Evolutionary conservation across 2,329 filamentous ascomycete species (phyloP).

Genomic region (Hypoxylon sp.): DNA sequence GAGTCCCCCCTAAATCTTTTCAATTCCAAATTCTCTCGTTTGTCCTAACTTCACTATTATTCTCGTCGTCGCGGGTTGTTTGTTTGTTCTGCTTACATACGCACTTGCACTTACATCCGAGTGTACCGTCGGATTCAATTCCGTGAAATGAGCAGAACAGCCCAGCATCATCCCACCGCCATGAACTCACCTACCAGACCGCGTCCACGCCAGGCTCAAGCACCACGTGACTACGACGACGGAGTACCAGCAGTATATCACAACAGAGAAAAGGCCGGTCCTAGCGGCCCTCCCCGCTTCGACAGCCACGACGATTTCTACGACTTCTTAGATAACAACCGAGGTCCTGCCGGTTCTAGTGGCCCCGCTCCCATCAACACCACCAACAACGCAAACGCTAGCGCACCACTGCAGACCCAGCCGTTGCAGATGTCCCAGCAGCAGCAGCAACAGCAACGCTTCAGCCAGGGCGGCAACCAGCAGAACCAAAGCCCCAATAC

Average conservation of each 20-base stretch:
- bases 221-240: conserved; percentile 48
- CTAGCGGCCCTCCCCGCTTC: conserved; percentile 43
- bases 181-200: conserved; percentile 45
- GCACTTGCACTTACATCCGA: conserved; percentile 13
- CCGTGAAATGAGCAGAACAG: conserved; percentile 27
- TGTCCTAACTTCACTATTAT: conserved; percentile 1
- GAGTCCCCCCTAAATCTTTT: conserved; percentile 7
- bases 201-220: conserved; percentile 44
- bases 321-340: conserved; percentile 53
- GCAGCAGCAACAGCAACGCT: conserved; percentile 48
- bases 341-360: conserved; percentile 38
- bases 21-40: conserved; percentile 29
- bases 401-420: conserved; percentile 34
- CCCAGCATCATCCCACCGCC: conserved; percentile 18
- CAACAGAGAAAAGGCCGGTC: conserved; percentile 28
- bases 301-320: conserved; percentile 55
- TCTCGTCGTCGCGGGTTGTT: not conserved
- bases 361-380: conserved; percentile 21
- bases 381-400: conserved; percentile 39
- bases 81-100: conserved; percentile 8
- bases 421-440: conserved; percentile 42
- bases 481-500: conserved; percentile 36
- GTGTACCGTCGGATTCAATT: conserved; percentile 13
- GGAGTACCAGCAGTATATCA: conserved; percentile 31
- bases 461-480: conserved; percentile 32